phyloP scores from a whole-genome alignment of 2,329 filamentous ascomycete species.

The Fusarium oxysporum region DNA sequence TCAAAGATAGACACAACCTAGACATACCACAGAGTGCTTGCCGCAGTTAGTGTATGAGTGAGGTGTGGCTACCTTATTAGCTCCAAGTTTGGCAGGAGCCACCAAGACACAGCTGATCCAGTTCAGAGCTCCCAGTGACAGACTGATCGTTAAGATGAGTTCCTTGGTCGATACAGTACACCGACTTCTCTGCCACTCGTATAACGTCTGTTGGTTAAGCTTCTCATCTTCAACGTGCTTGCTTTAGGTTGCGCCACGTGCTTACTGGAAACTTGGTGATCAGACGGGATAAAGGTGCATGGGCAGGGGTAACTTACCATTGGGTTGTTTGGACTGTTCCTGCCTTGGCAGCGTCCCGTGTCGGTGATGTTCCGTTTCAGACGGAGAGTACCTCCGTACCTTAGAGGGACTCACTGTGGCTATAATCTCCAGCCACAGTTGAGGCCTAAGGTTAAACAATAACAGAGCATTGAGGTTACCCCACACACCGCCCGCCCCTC shows the following conservation, averaged over 20 bases:
- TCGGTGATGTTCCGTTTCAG: constrained; percentile 28
- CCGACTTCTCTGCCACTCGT: background rate
- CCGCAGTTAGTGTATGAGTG: constrained; percentile 26
- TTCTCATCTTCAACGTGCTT: constrained; percentile 30
- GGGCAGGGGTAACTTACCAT: constrained; percentile 3
- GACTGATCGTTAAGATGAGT: background rate
- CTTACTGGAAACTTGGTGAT: constrained; percentile 13
- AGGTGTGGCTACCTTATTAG: constrained; percentile 28
- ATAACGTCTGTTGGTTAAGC: constrained; percentile 15
- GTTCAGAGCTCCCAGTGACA: constrained; percentile 22
- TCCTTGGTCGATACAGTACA: background rate
- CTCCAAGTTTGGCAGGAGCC: constrained; percentile 3
- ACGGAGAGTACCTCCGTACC: constrained; percentile 7
- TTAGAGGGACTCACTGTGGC: background rate
- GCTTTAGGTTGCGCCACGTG: constrained; percentile 25
- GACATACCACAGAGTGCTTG: constrained; percentile 2
- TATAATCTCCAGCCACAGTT: constrained; percentile 19
- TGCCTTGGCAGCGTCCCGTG: constrained; percentile 16
- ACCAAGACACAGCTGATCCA: constrained; percentile 9
- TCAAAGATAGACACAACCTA: background rate
- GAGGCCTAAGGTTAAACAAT: constrained; percentile 34
- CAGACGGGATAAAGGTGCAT: constrained; percentile 1
- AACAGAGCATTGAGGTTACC: constrained; percentile 18
- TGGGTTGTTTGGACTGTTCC: constrained; percentile 4
- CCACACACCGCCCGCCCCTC: constrained; percentile 24